phyloP scores from a whole-genome alignment of 2,329 filamentous ascomycete species.

The Hymenoscyphus fructigenus region DNA sequence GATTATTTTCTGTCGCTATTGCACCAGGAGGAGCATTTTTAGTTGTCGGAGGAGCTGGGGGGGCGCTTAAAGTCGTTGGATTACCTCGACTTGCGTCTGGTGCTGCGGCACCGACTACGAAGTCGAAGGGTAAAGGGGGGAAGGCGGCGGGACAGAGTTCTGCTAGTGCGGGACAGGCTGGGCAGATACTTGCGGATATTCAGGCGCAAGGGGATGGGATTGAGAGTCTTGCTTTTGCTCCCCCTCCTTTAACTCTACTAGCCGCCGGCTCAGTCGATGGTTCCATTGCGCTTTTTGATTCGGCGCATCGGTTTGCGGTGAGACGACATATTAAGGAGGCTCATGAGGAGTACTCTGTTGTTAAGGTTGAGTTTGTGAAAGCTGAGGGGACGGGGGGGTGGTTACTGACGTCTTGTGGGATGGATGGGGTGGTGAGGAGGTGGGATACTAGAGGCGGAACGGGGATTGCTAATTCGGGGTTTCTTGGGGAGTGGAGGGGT shows the following conservation, averaged over 20 bases:
- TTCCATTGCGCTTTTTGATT: constrained; percentile 83
- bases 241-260: constrained; percentile 52
- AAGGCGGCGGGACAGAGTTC: constrained; percentile 42
- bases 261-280: constrained; percentile 70
- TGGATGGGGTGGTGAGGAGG: constrained; percentile 85
- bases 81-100: constrained; percentile 60
- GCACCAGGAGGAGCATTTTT: constrained; percentile 77
- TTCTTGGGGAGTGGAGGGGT: constrained; percentile 86
- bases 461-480: constrained; percentile 63
- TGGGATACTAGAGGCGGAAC: constrained; percentile 80
- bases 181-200: constrained; percentile 77
- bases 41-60: constrained; percentile 84
- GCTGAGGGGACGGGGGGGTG: constrained; percentile 51
- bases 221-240: constrained; percentile 71
- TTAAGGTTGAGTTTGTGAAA: constrained; percentile 85
- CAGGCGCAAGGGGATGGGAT: constrained; percentile 78
- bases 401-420: constrained; percentile 82
- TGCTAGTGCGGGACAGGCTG: constrained; percentile 50
- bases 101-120: constrained; percentile 25
- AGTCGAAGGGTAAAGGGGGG: constrained; percentile 35
- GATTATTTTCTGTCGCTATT: constrained; percentile 83
- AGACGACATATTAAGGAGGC: constrained; percentile 77
- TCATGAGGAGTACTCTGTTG: constrained; percentile 85
- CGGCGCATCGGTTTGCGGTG: constrained; percentile 81
- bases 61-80: constrained; percentile 80